Evolutionary conservation across 371 early-diverging fungal genomes (phyloP), one percentile per base, ranked within the genome.

Genomic region (Gilbertella persicaria): DNA sequence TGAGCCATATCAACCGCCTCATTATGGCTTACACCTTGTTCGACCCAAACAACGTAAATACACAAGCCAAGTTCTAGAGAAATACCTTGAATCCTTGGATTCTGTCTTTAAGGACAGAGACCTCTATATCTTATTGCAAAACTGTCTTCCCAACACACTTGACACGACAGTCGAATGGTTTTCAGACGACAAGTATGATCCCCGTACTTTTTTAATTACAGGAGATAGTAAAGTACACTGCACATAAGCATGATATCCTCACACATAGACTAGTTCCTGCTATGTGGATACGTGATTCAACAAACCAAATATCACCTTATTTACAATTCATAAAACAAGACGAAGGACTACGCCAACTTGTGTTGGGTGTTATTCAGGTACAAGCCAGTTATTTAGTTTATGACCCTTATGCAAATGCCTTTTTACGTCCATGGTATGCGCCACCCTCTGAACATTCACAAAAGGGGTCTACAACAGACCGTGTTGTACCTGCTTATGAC

Each of bases 281-380:
- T 26, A 80, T 80, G 81, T 82, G 79, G 80, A 59, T 82, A 16
- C 60, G 83, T n/a, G 83, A 82, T 59, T 79, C 79, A 2, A 69
- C 81, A 24, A 77, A 80, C 48, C 83, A 82, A 60, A 63, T 82
- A 4, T 42, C 66, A 20, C 79, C 80, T 10, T 82, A 79, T 53
- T 28, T 74, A 19, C 36, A 48, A 13, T 65, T 65, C 19, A 45
- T 66, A 4, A 53, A 63, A 1, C n/a, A 60, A 28, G 74, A 73
- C 42, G 12, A 45, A 4, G 19, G 36, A 14, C 16, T 77, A 30
- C 49, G 54, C 44, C 50, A 65, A 8, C 25, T 74, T 16, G 49
- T 74, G 0, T 60, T 69, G 21, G 78, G 78, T 13, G 67, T 75
- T 3, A 41, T 77, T 12, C 48, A 64, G 38, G 63, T 69, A 0